Conservation (phyloP, 1,284 basidiomycete species). For the Trichosporon sp. region DNA sequence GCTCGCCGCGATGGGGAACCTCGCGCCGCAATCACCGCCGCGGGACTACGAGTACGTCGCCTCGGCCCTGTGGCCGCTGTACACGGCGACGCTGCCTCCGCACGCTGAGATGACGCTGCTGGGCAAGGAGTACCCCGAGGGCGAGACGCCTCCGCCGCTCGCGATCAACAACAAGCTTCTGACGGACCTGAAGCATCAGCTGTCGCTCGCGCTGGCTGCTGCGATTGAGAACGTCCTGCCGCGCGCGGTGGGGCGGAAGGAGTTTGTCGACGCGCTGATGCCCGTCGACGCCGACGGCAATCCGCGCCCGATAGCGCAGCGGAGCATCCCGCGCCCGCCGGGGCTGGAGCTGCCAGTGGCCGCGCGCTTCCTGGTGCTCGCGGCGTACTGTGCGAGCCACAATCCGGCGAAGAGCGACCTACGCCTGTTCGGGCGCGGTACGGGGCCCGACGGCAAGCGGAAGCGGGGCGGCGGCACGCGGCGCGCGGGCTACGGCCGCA, state of each 20-base stretch:
- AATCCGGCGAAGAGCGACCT: constrained; percentile 79
- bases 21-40: constrained; percentile 58
- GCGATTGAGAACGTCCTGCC: constrained; percentile 41
- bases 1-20: constrained; percentile 62
- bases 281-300: constrained; percentile 11
- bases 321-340: constrained; percentile 29
- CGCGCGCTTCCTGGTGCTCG: constrained; percentile 72
- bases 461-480: constrained; percentile 53
- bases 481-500: constrained; percentile 46
- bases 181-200: constrained; percentile 43
- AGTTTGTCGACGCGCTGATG: constrained; percentile 29
- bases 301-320: constrained; percentile 9
- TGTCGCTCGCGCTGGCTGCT: constrained; percentile 36
- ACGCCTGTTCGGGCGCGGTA: constrained; percentile 67
- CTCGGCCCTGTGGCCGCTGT: constrained; percentile 69
- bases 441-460: constrained; percentile 62
- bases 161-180: constrained; percentile 40
- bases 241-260: constrained; percentile 23
- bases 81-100: constrained; percentile 39
- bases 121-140: constrained; percentile 20
- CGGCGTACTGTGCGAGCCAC: constrained; percentile 77
- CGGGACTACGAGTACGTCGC: constrained; percentile 70
- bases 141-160: constrained; percentile 25
- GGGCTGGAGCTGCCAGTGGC: constrained; percentile 55
- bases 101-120: constrained; percentile 36